These are phyloP conservation scores for Didymella arachidicola DNA, from an alignment of 2,329 filamentous ascomycete genomes.

Conservation along the genomic window DNA sequence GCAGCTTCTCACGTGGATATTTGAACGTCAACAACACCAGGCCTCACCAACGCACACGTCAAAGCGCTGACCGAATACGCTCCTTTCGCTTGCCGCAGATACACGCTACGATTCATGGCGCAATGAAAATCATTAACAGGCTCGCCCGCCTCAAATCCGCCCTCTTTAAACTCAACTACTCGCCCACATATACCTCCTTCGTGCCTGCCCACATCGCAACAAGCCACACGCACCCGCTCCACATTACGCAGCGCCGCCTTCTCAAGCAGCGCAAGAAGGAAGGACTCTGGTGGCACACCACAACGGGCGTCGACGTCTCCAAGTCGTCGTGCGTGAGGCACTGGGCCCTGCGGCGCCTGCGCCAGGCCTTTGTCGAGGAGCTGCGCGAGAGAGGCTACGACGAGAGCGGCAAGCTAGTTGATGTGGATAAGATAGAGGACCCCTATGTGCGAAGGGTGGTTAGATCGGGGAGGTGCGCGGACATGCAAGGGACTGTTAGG, in stretches of 20 bases:
- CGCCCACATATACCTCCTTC: constrained; percentile 35
- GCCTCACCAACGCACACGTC: background rate
- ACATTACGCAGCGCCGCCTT: constrained; percentile 31
- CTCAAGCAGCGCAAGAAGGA: constrained; percentile 29
- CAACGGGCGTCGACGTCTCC: constrained; percentile 30
- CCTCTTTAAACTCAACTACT: constrained; percentile 35
- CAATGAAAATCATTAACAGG: constrained; percentile 28
- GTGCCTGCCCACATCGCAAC: constrained; percentile 31
- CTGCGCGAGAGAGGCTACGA: constrained; percentile 40
- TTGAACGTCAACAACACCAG: background rate
- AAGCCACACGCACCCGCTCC: constrained; percentile 40
- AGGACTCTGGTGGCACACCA: constrained; percentile 47
- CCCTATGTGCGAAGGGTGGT: constrained; percentile 14
- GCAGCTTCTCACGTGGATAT: no score
- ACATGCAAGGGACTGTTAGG: constrained; percentile 38
- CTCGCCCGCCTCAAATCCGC: constrained; percentile 24
- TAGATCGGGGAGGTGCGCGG: constrained; percentile 5
- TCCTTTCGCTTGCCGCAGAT: background rate
- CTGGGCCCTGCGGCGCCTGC: constrained; percentile 43
- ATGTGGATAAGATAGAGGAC: constrained; percentile 9
- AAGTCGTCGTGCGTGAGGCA: constrained; percentile 45
- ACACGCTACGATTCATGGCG: constrained; percentile 1
- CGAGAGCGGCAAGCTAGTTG: constrained; percentile 35
- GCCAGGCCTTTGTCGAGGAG: constrained; percentile 42
- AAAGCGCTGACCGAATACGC: constrained; percentile 4